Evolutionary conservation across 768 basidiomycete species (phyloP).

Genomic region (Albatrellus ellisii): DNA sequence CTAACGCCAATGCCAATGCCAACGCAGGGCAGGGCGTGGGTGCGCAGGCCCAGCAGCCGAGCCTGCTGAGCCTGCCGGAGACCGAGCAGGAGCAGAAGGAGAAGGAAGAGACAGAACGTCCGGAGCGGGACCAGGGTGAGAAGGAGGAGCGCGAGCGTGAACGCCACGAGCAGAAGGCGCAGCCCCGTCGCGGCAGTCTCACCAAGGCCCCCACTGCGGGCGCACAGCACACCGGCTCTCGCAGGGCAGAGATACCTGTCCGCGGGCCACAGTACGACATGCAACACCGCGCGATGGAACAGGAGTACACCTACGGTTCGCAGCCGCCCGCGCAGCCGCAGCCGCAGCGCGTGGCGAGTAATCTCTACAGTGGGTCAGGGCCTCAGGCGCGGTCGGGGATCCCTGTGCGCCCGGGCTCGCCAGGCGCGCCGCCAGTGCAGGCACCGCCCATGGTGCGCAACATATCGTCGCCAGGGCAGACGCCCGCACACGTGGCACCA

Average conservation of each 20-base stretch:
- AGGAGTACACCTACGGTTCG: slow-evolving; percentile 46
- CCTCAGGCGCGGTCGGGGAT: slow-evolving; percentile 13
- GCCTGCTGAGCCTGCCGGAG: slow-evolving; percentile 8
- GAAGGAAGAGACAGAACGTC: slow-evolving; percentile 25
- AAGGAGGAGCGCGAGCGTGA: slow-evolving; percentile 30
- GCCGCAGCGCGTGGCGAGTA: slow-evolving; percentile 24
- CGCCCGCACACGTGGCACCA: no score
- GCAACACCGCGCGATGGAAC: slow-evolving; percentile 88
- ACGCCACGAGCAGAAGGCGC: slow-evolving; percentile 29
- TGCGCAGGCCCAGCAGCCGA: slow-evolving; percentile 16
- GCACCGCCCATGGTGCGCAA: slow-evolving; percentile 16
- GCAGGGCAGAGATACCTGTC: slow-evolving; percentile 78
- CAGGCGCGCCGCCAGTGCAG: slow-evolving; percentile 17
- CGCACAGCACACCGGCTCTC: slow-evolving; percentile 29
- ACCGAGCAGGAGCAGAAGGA: slow-evolving; percentile 23
- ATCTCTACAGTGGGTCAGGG: neutral
- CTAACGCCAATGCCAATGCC: slow-evolving; percentile 25
- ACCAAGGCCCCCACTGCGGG: slow-evolving; percentile 48
- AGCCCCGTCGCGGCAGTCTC: slow-evolving; percentile 36
- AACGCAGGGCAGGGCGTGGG: slow-evolving; percentile 10
- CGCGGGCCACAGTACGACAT: slow-evolving; percentile 87
- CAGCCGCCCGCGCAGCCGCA: slow-evolving; percentile 18
- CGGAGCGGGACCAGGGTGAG: slow-evolving; percentile 19
- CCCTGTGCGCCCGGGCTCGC: slow-evolving; percentile 17
- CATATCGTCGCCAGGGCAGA: slow-evolving; percentile 21